Conservation (phyloP, 2,329 filamentous ascomycete genomes). For the Ceratocystis cubensis region DNA sequence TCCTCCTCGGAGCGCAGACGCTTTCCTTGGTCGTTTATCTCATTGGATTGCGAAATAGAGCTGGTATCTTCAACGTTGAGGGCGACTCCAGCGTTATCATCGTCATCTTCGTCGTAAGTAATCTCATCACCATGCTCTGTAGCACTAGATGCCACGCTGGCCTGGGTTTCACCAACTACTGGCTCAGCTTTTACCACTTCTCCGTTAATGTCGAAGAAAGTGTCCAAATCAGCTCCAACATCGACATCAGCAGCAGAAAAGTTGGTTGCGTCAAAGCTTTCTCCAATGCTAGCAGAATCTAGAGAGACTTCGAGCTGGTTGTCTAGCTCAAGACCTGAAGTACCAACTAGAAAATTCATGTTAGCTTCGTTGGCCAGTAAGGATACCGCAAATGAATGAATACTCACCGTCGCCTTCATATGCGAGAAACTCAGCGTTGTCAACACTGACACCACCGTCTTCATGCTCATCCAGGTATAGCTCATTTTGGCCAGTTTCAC, state of each 20-base stretch:
- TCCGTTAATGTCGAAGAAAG: constrained; percentile 13
- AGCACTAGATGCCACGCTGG: constrained; percentile 15
- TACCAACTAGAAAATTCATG: constrained; percentile 7
- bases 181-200: background rate
- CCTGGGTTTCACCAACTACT: background rate
- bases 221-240: constrained; percentile 16
- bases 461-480: constrained; percentile 21
- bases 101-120: constrained; percentile 21
- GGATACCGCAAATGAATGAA: background rate
- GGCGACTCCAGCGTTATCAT: constrained; percentile 15
- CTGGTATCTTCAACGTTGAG: constrained; percentile 19
- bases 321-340: constrained; percentile 14
- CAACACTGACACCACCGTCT: constrained; percentile 17
- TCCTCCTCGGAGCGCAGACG: constrained; percentile 14
- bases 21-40: constrained; percentile 20
- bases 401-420: constrained; percentile 14
- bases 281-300: constrained; percentile 5
- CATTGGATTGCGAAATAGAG: constrained; percentile 14
- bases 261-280: constrained; percentile 15
- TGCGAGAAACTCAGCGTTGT: constrained; percentile 15
- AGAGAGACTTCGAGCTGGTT: constrained; percentile 4
- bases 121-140: constrained; percentile 21
- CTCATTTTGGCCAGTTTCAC: constrained; percentile 20
- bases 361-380: background rate
- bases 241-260: constrained; percentile 14